These are phyloP conservation scores for Backusella macrospora DNA, from an alignment of 192 early-diverging fungal species.

Conservation along the genomic window DNA sequence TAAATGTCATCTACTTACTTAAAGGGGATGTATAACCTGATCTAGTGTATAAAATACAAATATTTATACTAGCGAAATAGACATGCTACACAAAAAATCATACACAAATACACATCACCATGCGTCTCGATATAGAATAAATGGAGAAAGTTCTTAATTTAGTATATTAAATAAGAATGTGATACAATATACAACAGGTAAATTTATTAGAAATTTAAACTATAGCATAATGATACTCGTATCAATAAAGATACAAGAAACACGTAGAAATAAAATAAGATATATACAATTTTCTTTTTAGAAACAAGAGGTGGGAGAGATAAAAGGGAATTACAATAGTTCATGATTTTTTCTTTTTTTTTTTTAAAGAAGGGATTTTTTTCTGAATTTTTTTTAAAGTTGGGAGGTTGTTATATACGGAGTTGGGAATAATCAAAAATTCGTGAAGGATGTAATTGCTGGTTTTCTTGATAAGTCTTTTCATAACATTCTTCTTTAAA, in stretches of 20 bases:
- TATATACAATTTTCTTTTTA: constrained; percentile 13
- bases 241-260: background rate
- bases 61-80: too few relatives aligned
- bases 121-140: background rate
- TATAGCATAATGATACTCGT: constrained; percentile 2
- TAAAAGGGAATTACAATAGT: background rate
- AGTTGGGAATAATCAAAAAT: background rate
- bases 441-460: background rate
- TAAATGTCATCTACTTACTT: too few relatives aligned
- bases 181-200: constrained; percentile 2
- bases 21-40: too few relatives aligned
- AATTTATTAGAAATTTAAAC: background rate
- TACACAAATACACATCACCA: background rate
- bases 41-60: too few relatives aligned
- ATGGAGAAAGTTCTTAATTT: background rate
- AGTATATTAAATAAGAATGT: too few relatives aligned
- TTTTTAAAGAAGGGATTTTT: background rate
- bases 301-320: constrained; percentile 2
- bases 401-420: background rate
- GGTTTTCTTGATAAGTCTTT: background rate
- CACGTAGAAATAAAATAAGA: background rate
- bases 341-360: background rate
- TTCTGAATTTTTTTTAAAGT: background rate
- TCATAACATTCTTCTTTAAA: constrained; percentile 1
- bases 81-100: too few relatives aligned